Evolutionary conservation across 768 basidiomycete genomes (phyloP).

Genomic region (Xanthoconium stramineum): DNA sequence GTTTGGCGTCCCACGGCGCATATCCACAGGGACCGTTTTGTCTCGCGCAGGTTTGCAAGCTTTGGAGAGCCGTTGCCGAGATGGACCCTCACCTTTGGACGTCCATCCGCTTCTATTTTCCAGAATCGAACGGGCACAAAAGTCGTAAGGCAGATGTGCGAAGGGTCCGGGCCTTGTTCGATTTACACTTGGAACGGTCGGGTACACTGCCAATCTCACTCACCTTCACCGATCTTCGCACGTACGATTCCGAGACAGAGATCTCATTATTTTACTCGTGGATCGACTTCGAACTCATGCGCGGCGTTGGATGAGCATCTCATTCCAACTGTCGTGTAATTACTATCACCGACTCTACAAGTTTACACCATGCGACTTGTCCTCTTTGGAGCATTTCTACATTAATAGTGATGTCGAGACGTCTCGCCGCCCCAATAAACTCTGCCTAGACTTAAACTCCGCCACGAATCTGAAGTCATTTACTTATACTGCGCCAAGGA

Average conservation of each 20-base stretch:
- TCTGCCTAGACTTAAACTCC: slow-evolving; percentile 3
- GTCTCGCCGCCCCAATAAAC: background rate
- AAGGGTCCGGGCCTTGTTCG: background rate
- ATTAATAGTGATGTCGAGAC: no score
- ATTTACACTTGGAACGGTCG: slow-evolving; percentile 16
- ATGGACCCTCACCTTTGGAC: slow-evolving; percentile 15
- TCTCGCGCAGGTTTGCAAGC: slow-evolving; percentile 10
- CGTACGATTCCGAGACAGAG: background rate
- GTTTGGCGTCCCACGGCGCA: no score
- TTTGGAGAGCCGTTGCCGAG: slow-evolving; percentile 13
- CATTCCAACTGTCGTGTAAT: slow-evolving; percentile 4
- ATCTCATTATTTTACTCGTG: slow-evolving; percentile 11
- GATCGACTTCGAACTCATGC: slow-evolving; percentile 17
- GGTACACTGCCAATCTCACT: slow-evolving; percentile 10
- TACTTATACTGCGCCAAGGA: slow-evolving; percentile 7
- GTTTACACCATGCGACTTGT: slow-evolving; percentile 13
- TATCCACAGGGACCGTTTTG: background rate
- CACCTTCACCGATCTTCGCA: slow-evolving; percentile 2
- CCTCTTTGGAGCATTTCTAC: background rate
- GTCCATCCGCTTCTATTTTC: slow-evolving; percentile 13
- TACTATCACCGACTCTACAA: slow-evolving; percentile 15
- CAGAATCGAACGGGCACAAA: background rate
- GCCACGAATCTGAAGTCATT: slow-evolving; percentile 17
- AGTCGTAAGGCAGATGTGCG: background rate
- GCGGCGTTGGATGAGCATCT: background rate